These are phyloP conservation scores for Rugonectria rugulosa DNA, from an alignment of 2,329 filamentous ascomycete species.

Conservation along the genomic window DNA sequence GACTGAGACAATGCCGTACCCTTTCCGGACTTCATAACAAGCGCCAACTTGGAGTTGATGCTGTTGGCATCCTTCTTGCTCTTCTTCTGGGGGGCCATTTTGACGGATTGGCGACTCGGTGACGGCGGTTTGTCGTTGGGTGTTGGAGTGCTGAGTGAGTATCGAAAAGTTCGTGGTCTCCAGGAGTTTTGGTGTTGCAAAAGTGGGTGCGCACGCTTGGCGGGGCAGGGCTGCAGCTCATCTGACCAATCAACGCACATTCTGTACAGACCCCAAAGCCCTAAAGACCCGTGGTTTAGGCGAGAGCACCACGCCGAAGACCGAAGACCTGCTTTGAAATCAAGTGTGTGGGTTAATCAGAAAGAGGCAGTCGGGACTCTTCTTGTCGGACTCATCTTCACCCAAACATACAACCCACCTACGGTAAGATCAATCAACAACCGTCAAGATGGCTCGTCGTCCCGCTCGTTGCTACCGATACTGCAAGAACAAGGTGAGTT, in stretches of 20 bases:
- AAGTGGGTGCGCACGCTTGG: conserved; percentile 24
- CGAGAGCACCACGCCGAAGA: conserved; percentile 43
- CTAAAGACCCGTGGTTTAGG: conserved; percentile 51
- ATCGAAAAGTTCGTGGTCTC: conserved; percentile 35
- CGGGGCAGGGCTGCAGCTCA: conserved; percentile 31
- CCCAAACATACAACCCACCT: conserved; percentile 48
- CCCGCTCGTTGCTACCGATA: conserved; percentile 99
- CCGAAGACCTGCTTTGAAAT: conserved; percentile 62
- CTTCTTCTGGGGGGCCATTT: conserved; percentile 77
- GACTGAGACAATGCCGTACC: conserved; percentile 62
- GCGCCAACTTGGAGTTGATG: conserved; percentile 67
- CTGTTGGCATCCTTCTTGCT: conserved; percentile 84
- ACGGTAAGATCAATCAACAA: conserved; percentile 54
- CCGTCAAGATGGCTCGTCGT: conserved; percentile 97
- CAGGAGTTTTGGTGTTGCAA: conserved; percentile 35
- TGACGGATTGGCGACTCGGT: conserved; percentile 53
- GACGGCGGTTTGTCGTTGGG: conserved; percentile 43
- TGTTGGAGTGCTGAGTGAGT: conserved; percentile 40
- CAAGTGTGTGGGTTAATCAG: conserved; percentile 48
- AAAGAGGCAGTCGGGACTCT: conserved; percentile 40
- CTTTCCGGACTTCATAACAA: conserved; percentile 73
- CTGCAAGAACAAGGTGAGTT: conserved; percentile 99
- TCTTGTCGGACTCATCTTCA: conserved; percentile 40
- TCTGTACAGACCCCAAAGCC: conserved; percentile 37
- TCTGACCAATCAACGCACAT: conserved; percentile 40